Percentiles rank a stretch among this genome's conserved stretches.
These are phyloP conservation scores for Cylindrotheca closterium DNA, from an alignment of 108 stramenopile genomes.

Conservation along the genomic window DNA sequence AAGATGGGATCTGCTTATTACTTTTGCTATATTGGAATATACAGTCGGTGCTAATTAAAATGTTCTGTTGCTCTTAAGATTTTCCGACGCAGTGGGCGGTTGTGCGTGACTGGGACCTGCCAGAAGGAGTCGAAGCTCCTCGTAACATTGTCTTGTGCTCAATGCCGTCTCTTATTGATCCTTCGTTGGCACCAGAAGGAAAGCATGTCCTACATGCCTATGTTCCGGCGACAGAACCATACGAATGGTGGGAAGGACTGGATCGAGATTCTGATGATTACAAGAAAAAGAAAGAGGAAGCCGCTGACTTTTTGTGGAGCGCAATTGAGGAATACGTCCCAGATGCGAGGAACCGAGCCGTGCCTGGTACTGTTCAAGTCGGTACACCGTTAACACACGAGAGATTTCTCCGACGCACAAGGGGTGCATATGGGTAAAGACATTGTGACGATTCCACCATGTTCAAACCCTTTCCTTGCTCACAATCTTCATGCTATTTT, in stretches of 20 bases:
- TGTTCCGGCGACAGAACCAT: constrained; percentile 89
- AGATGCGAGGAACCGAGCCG: constrained; percentile 69
- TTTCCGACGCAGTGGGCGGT: constrained; percentile 96
- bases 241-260: constrained; percentile 86
- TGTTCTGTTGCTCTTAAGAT: too few relatives aligned
- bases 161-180: constrained; percentile 86
- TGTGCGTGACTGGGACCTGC: constrained; percentile 79
- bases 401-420: constrained; percentile 74
- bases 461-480: too few relatives aligned
- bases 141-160: constrained; percentile 85
- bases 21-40: too few relatives aligned
- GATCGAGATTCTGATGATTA: constrained; percentile 83
- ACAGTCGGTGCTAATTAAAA: too few relatives aligned
- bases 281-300: constrained; percentile 75
- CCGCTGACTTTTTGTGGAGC: constrained; percentile 88
- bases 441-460: background rate
- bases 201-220: constrained; percentile 94
- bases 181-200: constrained; percentile 81
- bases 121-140: constrained; percentile 79
- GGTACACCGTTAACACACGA: constrained; percentile 93
- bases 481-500: too few relatives aligned
- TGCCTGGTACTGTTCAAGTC: constrained; percentile 67
- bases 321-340: constrained; percentile 91
- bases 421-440: constrained; percentile 52
- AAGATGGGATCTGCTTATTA: background rate